Conservation (phyloP, 768 basidiomycete species). For the Mycena latifolia region DNA sequence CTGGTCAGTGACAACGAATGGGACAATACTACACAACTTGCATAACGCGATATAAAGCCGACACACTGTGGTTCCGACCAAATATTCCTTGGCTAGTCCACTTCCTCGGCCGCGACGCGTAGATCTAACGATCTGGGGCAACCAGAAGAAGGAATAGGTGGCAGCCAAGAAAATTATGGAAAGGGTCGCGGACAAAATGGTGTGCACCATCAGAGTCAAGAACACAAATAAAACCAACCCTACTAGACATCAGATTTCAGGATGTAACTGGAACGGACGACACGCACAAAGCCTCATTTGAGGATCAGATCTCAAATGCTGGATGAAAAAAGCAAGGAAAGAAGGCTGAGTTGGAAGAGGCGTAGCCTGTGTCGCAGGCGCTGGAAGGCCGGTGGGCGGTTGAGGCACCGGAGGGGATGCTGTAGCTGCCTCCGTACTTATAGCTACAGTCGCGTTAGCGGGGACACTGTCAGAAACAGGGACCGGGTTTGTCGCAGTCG, state of each 20-base stretch:
- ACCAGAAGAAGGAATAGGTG: slow-evolving; percentile 87
- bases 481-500: slow-evolving; percentile 29
- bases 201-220: slow-evolving; percentile 78
- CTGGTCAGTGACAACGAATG: slow-evolving; percentile 20
- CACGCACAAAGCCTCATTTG: slow-evolving; percentile 78
- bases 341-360: slow-evolving; percentile 44
- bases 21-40: slow-evolving; percentile 52
- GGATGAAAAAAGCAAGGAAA: slow-evolving; percentile 65
- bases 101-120: slow-evolving; percentile 77
- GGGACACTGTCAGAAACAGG: slow-evolving; percentile 12
- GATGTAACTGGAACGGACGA: neutral
- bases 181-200: slow-evolving; percentile 76
- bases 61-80: slow-evolving; percentile 81
- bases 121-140: slow-evolving; percentile 87
- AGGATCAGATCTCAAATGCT: slow-evolving; percentile 75
- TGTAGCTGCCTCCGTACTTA: neutral
- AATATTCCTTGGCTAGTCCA: slow-evolving; percentile 76
- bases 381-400: slow-evolving; percentile 31
- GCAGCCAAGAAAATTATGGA: slow-evolving; percentile 73
- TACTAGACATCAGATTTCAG: slow-evolving; percentile 39
- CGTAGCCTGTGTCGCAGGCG: slow-evolving; percentile 39
- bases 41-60: slow-evolving; percentile 81
- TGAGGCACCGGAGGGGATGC: slow-evolving; percentile 27
- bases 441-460: neutral
- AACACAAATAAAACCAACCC: slow-evolving; percentile 79